A percentile compares a stretch with the other conserved stretches of the same genome.
Conservation (phyloP, 73 alveolate genomes). For the Effrenium voratum region DNA sequence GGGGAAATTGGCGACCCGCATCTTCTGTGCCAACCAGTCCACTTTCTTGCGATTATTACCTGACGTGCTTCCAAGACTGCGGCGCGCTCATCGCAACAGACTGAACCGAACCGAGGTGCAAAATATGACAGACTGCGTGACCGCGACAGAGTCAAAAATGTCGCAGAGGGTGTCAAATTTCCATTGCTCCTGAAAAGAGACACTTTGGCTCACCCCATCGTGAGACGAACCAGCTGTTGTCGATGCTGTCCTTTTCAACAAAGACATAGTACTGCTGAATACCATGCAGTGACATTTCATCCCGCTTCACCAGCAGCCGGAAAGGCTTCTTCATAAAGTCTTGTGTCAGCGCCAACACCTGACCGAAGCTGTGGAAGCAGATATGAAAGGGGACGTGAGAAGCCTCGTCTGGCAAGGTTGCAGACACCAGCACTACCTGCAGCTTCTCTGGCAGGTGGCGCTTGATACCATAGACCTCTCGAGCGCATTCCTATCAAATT, state of each 20-base stretch:
- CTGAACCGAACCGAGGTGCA: conserved; percentile 91
- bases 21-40: conserved; percentile 98
- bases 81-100: not conserved
- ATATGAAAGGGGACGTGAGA: not conserved
- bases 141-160: conserved; percentile 97
- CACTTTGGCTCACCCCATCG: not conserved
- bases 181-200: conserved; percentile 96
- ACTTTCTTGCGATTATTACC: conserved; percentile 97
- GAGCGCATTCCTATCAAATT: not conserved
- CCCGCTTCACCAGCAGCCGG: conserved; percentile 98
- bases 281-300: conserved; percentile 99
- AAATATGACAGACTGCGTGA: conserved; percentile 99
- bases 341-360: conserved; percentile 96
- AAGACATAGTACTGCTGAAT: conserved; percentile 98
- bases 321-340: conserved; percentile 99
- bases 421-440: conserved; percentile 98
- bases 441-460: conserved; percentile 98
- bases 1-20: conserved; percentile 98
- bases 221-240: not conserved
- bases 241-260: conserved; percentile 95
- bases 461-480: conserved; percentile 98
- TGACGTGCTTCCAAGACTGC: not conserved
- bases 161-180: conserved; percentile 98
- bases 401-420: conserved; percentile 98
- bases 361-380: not conserved